Base-by-base conservation (phyloP, 2,329 filamentous ascomycete species). In the Penicillium olsonii region DNA sequence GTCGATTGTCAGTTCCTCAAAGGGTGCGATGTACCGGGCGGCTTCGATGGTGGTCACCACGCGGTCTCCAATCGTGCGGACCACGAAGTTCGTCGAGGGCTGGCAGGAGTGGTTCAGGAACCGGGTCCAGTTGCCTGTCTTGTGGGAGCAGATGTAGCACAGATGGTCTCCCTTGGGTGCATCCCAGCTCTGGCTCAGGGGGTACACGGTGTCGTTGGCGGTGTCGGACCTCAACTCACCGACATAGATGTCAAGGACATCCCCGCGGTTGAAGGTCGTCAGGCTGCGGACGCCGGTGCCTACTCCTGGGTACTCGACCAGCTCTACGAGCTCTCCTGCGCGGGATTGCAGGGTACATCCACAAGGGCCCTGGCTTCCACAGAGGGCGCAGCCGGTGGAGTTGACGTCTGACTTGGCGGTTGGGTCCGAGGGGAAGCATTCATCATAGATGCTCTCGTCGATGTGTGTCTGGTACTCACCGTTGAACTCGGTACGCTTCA, bases 21-120 rank as follows among this genome's bases (percentile, higher is more conserved):
- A 69, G 0, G 62, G 52, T 2, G 38, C 22, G 12, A 71, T 69
- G 43, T 69, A 56, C 10, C 59, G 52, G 6, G 17, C 7, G 10
- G 57, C 61, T 41, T 55, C 39, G 12, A 70, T 43, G 4, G 54
- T 53, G 19, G 62, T 59, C 4, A 55, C 45, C 4, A 43, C 45
- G 12, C 50, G 42, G 5, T 58, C 41, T 10, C 69, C 69, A 17
- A 65, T 44, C 0, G 56, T 48, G 18, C 47, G 42, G 2, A 14
- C 15, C 1, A 6, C 6, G 38, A 68, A 71, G 2, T 15, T 6
- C 2, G 55, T 59, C 11, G 48, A 50, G 11, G 68, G 31, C 2
- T 66, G 53, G 52, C 70, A 73, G 1, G 66, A 70, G 42, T 71
- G 70, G 42, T 68, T 72, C 27, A 69, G 56, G 35, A 61, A 73